Base-by-base conservation (phyloP, 2,329 filamentous ascomycete genomes). In the Pyrenochaeta sp. region DNA sequence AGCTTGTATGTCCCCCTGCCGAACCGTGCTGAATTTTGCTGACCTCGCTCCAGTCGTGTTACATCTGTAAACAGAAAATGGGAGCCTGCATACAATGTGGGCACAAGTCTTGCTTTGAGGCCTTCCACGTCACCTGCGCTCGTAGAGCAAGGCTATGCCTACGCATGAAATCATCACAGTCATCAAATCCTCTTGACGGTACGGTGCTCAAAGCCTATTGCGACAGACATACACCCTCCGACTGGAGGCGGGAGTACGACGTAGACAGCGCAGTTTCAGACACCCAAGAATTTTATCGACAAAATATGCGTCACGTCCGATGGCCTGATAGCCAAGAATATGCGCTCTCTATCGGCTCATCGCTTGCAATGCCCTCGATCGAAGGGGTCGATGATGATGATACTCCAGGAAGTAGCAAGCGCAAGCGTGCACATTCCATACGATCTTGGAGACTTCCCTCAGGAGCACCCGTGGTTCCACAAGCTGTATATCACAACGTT, bases 31-130 rank as follows among this genome's bases (percentile, higher is more conserved):
- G 2, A 3, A 4, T 11, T 8, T 29, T 30, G 18, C 57, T 70
- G 38, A 70, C 41, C 6, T 17, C 10, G 22, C 1, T 1, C 10
- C 45, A 78, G 65, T 86, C 83, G 27, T 99, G 94, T 74, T 99
- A 99, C 71, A 95, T 99, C 44, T 99, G 94, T 74, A 88, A 91
- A 55, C 94, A 99, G 73, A 88, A 87, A 61, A 99, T 99, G 94
- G 94, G 94, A 15, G 93, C 94, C 27, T 97, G 93, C 71, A 96
- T 99, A 48, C 94, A 99, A 71, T 99, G 94, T 72, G 90, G 92
- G 48, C 96, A 97, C 76, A 97, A 96, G 73, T 90, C 88, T 50
- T 99, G 94, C 72, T 99, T 96, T 66, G 87, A 93, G 64, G 94
- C 94, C 7, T 99, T 99, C 69, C 94, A 99, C 72, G 91, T 96